A percentile compares a stretch with the other conserved stretches of the same genome.
Conservation (phyloP, 1,284 basidiomycete species). For the Heterobasidion occidentale region DNA sequence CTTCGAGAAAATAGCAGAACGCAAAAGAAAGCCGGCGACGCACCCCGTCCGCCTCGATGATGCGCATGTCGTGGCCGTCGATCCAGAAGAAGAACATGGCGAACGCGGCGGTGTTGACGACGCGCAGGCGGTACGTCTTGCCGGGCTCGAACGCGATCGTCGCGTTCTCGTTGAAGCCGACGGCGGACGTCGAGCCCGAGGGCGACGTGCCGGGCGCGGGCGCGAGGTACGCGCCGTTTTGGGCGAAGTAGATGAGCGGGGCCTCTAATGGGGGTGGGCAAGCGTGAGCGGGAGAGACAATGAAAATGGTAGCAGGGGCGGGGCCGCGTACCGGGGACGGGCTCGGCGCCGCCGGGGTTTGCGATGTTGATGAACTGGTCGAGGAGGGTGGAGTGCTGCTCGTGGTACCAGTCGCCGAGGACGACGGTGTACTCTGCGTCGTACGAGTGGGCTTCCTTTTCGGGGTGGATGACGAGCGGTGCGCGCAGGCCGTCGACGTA, state of each 20-base stretch:
- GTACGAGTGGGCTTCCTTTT: slow-evolving; percentile 59
- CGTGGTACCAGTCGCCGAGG: slow-evolving; percentile 58
- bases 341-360: slow-evolving; percentile 83
- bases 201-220: slow-evolving; percentile 42
- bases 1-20: not conserved
- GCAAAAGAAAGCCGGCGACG: slow-evolving; percentile 16
- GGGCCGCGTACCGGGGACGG: slow-evolving; percentile 58
- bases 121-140: slow-evolving; percentile 63
- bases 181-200: slow-evolving; percentile 40
- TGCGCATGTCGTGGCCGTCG: slow-evolving; percentile 85
- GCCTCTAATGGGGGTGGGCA: slow-evolving; percentile 43
- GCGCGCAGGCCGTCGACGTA: slow-evolving; percentile 84
- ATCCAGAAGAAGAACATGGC: slow-evolving; percentile 81
- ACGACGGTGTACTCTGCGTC: slow-evolving; percentile 90
- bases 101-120: slow-evolving; percentile 77
- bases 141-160: slow-evolving; percentile 79
- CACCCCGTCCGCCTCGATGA: slow-evolving; percentile 87
- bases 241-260: slow-evolving; percentile 78
- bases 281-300: not conserved
- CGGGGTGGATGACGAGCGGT: slow-evolving; percentile 69
- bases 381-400: slow-evolving; percentile 59
- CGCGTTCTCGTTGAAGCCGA: slow-evolving; percentile 83
- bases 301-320: not conserved
- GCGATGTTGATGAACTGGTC: slow-evolving; percentile 67
- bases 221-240: slow-evolving; percentile 64